phyloP scores from a whole-genome alignment of 345 rosid species.

The Gossypium arboreum region DNA sequence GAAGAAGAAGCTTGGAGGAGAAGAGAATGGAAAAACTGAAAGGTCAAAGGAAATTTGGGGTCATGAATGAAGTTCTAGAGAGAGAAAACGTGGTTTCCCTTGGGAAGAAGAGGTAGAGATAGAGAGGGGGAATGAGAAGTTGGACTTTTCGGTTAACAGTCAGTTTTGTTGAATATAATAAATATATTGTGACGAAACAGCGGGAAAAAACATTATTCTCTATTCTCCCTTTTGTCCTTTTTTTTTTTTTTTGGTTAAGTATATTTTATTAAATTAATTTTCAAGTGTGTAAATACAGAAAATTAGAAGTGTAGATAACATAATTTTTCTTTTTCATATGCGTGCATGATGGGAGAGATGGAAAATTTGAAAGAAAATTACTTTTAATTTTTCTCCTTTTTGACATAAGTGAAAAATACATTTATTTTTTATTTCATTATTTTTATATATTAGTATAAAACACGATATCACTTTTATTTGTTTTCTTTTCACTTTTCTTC shows the following conservation, averaged over 20 bases:
- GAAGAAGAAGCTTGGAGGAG: not conserved
- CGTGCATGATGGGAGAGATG: too few species aligned
- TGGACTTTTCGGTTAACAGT: constrained; percentile 10
- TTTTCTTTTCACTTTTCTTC: too few species aligned
- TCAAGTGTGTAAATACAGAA: not conserved
- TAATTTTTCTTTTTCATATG: too few species aligned
- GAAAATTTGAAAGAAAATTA: too few species aligned
- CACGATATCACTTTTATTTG: too few species aligned
- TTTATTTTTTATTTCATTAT: too few species aligned
- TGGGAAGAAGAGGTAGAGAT: not conserved
- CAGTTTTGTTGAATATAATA: not conserved
- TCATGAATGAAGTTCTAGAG: not conserved
- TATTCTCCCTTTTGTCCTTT: not conserved
- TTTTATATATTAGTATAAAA: too few species aligned
- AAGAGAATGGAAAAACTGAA: constrained; percentile 23
- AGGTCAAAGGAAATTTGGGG: constrained; percentile 1
- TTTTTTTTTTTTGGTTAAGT: too few species aligned
- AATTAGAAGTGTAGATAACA: too few species aligned
- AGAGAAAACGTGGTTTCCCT: not conserved
- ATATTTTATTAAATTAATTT: not conserved
- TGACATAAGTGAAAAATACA: too few species aligned
- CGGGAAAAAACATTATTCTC: constrained; percentile 4
- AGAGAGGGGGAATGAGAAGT: constrained; percentile 11
- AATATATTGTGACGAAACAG: not conserved
- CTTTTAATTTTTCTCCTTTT: too few species aligned